These are phyloP conservation scores for Neofusicoccum sp. DNA, from an alignment of 2,329 filamentous ascomycete species.

Conservation along the genomic window DNA sequence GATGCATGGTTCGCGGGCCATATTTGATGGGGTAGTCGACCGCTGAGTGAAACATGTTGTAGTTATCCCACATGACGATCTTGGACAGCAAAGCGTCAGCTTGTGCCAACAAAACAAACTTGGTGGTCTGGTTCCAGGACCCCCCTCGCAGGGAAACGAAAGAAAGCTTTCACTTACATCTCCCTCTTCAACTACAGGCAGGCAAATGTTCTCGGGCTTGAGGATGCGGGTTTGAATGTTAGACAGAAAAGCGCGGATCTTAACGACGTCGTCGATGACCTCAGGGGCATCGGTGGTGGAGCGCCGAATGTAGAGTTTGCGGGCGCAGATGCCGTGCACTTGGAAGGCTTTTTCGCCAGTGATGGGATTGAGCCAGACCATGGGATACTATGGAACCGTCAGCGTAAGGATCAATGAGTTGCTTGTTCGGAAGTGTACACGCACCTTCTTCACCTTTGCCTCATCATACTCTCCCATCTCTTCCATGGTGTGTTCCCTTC, in stretches of 20 bases:
- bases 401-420: no score
- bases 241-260: conserved; percentile 42
- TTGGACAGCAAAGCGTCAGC: no score
- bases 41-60: conserved; percentile 40
- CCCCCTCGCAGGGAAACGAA: no score
- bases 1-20: conserved; percentile 50
- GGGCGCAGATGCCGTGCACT: conserved; percentile 47
- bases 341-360: conserved; percentile 48
- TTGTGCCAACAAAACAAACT: no score
- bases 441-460: conserved; percentile 32
- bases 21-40: conserved; percentile 48
- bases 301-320: conserved; percentile 43
- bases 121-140: no score
- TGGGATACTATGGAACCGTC: conserved; percentile 43
- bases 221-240: conserved; percentile 45
- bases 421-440: no score
- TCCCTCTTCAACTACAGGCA: conserved; percentile 45
- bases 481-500: conserved; percentile 42
- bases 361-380: conserved; percentile 51
- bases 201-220: conserved; percentile 47
- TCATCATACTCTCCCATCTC: conserved; percentile 44
- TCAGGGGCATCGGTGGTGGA: conserved; percentile 36
- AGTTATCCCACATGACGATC: conserved; percentile 26
- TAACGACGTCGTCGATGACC: conserved; percentile 42
- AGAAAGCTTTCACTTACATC: no score